phyloP scores from a whole-genome alignment of 208 protist genomes.

The Wallacemonas sp. region DNA sequence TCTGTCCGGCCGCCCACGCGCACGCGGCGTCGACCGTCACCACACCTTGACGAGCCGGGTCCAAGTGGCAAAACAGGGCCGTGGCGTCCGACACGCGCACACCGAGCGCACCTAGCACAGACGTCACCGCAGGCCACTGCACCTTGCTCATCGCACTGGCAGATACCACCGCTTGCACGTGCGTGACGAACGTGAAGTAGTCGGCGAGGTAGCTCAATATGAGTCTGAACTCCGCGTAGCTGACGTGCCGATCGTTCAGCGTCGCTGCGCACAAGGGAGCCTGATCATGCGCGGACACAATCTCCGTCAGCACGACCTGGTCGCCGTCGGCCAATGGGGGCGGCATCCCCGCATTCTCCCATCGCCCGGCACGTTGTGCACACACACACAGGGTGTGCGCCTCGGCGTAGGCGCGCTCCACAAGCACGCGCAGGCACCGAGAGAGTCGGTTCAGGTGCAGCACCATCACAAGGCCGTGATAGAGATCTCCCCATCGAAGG shows the following conservation, averaged over 20 bases:
- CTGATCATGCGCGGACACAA: not conserved
- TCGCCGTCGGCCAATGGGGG: not conserved
- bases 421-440: not conserved
- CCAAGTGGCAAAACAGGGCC: not conserved
- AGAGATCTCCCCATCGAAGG: not conserved
- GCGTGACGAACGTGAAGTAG: not conserved
- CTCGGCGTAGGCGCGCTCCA: constrained; percentile 11
- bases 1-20: constrained; percentile 3
- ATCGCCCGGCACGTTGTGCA: not conserved
- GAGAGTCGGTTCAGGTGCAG: constrained; percentile 10
- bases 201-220: constrained; percentile 1
- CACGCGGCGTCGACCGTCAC: constrained; percentile 7
- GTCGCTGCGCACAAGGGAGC: not conserved
- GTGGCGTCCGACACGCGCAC: not conserved
- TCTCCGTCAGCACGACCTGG: not conserved
- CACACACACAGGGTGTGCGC: constrained; percentile 5
- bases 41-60: not conserved
- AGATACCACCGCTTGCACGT: not conserved
- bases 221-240: constrained; percentile 1
- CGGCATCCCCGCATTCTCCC: not conserved
- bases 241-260: not conserved
- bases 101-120: not conserved
- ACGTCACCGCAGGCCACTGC: constrained; percentile 2
- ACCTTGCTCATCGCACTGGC: not conserved
- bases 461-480: not conserved